Percentiles rank a stretch among this genome's conserved stretches.
These are phyloP conservation scores for Linnemannia schmuckeri DNA, from an alignment of 192 early-diverging fungal species.

Conservation along the genomic window DNA sequence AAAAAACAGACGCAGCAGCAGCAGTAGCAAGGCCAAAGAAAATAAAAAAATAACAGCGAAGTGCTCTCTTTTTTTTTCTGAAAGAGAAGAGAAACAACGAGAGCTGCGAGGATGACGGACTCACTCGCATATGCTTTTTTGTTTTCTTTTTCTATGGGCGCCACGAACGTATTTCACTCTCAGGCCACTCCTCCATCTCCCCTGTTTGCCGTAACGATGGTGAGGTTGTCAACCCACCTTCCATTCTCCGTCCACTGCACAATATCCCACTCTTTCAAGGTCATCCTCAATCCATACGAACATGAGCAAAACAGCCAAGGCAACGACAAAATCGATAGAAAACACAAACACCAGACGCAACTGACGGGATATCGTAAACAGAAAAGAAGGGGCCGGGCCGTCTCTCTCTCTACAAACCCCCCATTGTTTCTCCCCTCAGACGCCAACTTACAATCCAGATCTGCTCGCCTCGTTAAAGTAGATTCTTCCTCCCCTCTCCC, in stretches of 20 bases:
- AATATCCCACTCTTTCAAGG: neutral
- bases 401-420: neutral
- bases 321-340: neutral
- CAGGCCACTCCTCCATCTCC: neutral
- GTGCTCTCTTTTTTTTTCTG: neutral
- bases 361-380: neutral
- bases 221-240: too few species aligned
- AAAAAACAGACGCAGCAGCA: too few species aligned
- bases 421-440: neutral
- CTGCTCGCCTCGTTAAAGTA: neutral
- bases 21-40: too few species aligned
- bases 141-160: neutral
- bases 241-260: neutral
- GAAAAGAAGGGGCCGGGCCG: neutral
- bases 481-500: neutral
- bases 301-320: neutral
- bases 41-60: neutral
- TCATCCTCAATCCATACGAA: neutral
- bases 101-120: neutral
- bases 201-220: too few species aligned
- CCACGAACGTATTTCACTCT: neutral
- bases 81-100: neutral
- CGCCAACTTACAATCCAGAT: neutral
- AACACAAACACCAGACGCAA: neutral
- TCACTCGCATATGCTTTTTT: neutral